Percentiles rank a stretch among this genome's conserved stretches.
phyloP scores from a whole-genome alignment of 768 basidiomycete species.

The Cubamyces lactineus region DNA sequence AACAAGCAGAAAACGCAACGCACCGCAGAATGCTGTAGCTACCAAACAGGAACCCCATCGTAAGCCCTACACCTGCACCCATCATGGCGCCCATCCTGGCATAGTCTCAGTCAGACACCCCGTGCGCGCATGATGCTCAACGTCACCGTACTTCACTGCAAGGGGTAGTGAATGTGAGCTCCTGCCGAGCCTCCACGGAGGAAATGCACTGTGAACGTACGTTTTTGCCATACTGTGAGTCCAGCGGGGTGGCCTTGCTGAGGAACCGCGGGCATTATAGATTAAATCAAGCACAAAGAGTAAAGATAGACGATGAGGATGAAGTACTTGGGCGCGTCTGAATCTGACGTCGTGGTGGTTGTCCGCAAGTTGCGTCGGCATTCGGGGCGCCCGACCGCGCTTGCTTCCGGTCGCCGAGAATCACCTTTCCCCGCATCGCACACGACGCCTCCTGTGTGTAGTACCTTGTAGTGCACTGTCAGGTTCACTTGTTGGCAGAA shows the following conservation, averaged over 20 bases:
- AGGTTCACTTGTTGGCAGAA: constrained; percentile 16
- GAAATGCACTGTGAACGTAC: constrained; percentile 45
- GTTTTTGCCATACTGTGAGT: constrained; percentile 76
- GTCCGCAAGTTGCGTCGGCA: constrained; percentile 12
- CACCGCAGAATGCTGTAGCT: constrained; percentile 90
- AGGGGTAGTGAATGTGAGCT: neutral
- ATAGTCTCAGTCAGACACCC: neutral
- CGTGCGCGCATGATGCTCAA: neutral
- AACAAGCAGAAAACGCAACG: constrained; percentile 32
- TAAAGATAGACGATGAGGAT: constrained; percentile 4
- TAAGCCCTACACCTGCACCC: constrained; percentile 93
- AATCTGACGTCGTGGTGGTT: constrained; percentile 15
- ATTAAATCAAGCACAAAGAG: constrained; percentile 3
- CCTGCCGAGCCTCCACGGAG: too few species aligned
- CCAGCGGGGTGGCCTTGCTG: constrained; percentile 45
- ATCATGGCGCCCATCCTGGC: constrained; percentile 87
- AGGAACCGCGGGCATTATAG: constrained; percentile 31
- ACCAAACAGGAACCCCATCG: constrained; percentile 97
- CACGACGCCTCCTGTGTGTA: constrained; percentile 7
- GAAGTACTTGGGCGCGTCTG: constrained; percentile 28
- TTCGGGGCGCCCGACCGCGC: constrained; percentile 11
- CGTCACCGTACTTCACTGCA: constrained; percentile 35
- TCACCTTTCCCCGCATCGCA: constrained; percentile 13
- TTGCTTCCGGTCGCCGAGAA: constrained; percentile 15
- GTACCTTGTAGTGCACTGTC: neutral